Evolutionary conservation across 371 early-diverging fungal genomes (phyloP), one percentile per base, ranked within the genome.

Genomic region (Rhizopus delemar): DNA sequence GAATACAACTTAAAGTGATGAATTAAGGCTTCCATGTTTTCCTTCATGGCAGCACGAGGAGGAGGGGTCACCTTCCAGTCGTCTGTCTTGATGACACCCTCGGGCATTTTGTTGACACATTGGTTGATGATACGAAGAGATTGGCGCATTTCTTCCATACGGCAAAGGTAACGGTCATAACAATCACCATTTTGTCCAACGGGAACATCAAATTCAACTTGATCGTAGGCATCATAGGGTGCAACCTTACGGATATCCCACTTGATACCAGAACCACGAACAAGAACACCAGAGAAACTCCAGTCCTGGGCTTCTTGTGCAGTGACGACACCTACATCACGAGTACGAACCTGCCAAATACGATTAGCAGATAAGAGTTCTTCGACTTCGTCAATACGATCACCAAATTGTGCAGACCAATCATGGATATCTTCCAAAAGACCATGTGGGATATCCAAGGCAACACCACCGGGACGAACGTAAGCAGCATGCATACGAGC

Each of bases 111-210:
- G 70, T 95, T 91, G 66, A 95, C 69, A 77, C 96, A 96, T 79
- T 98, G 98, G 57, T 81, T 75, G 67, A 98, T 94, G 63, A 98
- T 98, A 56, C 96, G 87, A 53, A 97, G 78, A 36, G 90, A 90
- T 80, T 98, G 97, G 60, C 98, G 90, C 98, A 98, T 98, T 77
- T 98, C 98, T 80, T 97, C 97, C 64, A 94, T 92, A 80, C 98
- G 94, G 80, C 91, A 90, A 69, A 97, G 72, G 77, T 91, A 98
- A 53, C 98, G 90, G 72, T 97, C 97, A 72, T 91, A 98, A 74
- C 91, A 93, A 73, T 98, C 98, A 65, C 98, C 98, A 65, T 91
- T 90, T 56, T 86, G 86, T 31, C 98, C 98, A 48, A 98, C 83
- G 12, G 98, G 97, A 29, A 98, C 91, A 69, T 98, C 97, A 73